Conservation (phyloP, 2,329 filamentous ascomycete genomes). For the Paecilomyces niveus region DNA sequence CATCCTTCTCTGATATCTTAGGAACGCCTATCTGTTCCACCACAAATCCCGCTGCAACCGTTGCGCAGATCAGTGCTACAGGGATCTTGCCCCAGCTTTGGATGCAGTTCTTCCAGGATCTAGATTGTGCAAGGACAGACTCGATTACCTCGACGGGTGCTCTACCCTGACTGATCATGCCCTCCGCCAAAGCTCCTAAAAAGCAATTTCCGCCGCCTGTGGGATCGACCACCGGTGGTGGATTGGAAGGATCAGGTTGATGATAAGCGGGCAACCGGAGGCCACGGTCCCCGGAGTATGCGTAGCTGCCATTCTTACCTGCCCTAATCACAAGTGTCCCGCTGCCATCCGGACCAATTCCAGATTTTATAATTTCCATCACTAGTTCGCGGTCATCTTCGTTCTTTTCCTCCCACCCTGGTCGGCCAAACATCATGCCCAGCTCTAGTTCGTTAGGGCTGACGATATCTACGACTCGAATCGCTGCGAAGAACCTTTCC, state of each 20-base stretch:
- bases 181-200: conserved; percentile 56
- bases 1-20: conserved; percentile 21
- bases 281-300: conserved; percentile 33
- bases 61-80: conserved; percentile 69
- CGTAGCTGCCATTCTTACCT: conserved; percentile 53
- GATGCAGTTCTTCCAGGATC: conserved; percentile 41
- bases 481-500: conserved; percentile 46
- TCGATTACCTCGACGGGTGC: conserved; percentile 22
- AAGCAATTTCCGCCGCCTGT: conserved; percentile 94
- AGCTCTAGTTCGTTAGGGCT: conserved; percentile 85
- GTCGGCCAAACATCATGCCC: conserved; percentile 68
- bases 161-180: conserved; percentile 40
- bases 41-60: conserved; percentile 79
- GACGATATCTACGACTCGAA: conserved; percentile 51
- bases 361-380: conserved; percentile 25
- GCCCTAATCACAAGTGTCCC: conserved; percentile 48
- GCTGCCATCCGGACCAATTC: conserved; percentile 29
- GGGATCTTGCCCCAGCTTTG: conserved; percentile 48
- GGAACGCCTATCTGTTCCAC: conserved; percentile 93
- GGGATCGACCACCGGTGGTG: conserved; percentile 65
- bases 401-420: conserved; percentile 25
- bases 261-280: conserved; percentile 78
- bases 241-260: conserved; percentile 23
- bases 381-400: conserved; percentile 25
- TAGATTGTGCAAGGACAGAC: conserved; percentile 41